phyloP scores from a whole-genome alignment of 306 rosid genomes.

The Vicia faba region DNA sequence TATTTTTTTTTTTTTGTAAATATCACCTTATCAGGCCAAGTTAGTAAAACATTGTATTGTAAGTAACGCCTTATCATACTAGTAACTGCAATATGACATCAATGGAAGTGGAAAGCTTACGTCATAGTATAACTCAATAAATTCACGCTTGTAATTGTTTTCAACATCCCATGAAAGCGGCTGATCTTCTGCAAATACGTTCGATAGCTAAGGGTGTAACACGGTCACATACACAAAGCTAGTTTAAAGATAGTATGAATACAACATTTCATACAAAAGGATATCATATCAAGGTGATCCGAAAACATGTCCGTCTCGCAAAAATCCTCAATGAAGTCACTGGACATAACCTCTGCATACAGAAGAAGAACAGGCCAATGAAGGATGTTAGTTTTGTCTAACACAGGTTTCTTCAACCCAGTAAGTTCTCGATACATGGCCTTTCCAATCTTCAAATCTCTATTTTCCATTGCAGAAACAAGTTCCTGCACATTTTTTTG shows the following conservation, averaged over 20 bases:
- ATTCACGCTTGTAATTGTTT: conserved; percentile 66
- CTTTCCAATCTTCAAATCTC: conserved; percentile 84
- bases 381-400: conserved; percentile 72
- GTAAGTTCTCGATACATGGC: conserved; percentile 70
- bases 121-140: conserved; percentile 80
- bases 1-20: not conserved
- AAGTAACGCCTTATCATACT: not conserved
- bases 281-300: conserved; percentile 87
- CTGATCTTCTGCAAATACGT: conserved; percentile 80
- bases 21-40: conserved; percentile 10
- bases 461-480: conserved; percentile 58
- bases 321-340: conserved; percentile 94
- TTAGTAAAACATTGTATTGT: conserved; percentile 5
- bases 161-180: conserved; percentile 81
- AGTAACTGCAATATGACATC: conserved; percentile 26
- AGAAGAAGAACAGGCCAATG: conserved; percentile 97
- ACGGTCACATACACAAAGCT: conserved; percentile 23
- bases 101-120: conserved; percentile 45
- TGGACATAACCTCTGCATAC: conserved; percentile 95
- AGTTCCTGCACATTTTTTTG: conserved; percentile 58
- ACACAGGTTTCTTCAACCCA: conserved; percentile 69
- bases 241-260: not conserved
- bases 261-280: conserved; percentile 53
- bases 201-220: conserved; percentile 64
- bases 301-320: conserved; percentile 91